Percentiles rank a stretch among this genome's conserved stretches.
phyloP scores from a whole-genome alignment of 306 rosid genomes.

The Ammopiptanthus mongolicus region DNA sequence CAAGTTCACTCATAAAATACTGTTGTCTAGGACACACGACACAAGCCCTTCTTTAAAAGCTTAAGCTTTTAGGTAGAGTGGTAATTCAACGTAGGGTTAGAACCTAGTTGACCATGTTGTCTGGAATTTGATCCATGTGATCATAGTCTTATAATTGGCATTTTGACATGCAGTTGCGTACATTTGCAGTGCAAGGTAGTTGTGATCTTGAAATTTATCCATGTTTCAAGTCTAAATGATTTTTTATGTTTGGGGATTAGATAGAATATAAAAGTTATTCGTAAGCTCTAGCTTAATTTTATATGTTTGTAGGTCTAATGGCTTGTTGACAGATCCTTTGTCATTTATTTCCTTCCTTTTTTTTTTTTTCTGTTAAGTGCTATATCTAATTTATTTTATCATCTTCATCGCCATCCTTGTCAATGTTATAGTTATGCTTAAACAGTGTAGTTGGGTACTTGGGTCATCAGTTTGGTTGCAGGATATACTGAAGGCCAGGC shows the following conservation, averaged over 20 bases:
- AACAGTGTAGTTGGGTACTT: neutral
- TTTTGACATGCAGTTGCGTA: neutral
- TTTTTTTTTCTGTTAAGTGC: neutral
- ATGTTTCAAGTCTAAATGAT: neutral
- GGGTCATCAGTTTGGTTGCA: neutral
- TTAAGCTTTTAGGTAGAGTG: neutral
- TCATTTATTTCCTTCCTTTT: neutral
- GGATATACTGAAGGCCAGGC: neutral
- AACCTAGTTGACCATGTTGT: neutral
- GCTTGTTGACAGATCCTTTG: constrained; percentile 5
- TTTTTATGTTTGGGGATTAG: neutral
- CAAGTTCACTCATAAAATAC: neutral
- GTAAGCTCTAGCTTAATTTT: neutral
- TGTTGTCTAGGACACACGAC: neutral
- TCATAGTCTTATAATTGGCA: neutral
- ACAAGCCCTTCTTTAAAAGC: neutral
- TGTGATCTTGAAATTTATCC: neutral
- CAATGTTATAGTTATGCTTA: neutral
- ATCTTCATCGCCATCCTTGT: neutral
- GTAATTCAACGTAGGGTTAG: neutral
- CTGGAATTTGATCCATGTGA: neutral
- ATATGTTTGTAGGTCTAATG: neutral
- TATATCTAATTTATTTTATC: neutral
- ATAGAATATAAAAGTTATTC: neutral
- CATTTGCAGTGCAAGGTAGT: neutral